Percentiles rank a stretch among this genome's conserved stretches.
Conservation (phyloP, 2,329 filamentous ascomycete species). For the Epichloe sp. region DNA sequence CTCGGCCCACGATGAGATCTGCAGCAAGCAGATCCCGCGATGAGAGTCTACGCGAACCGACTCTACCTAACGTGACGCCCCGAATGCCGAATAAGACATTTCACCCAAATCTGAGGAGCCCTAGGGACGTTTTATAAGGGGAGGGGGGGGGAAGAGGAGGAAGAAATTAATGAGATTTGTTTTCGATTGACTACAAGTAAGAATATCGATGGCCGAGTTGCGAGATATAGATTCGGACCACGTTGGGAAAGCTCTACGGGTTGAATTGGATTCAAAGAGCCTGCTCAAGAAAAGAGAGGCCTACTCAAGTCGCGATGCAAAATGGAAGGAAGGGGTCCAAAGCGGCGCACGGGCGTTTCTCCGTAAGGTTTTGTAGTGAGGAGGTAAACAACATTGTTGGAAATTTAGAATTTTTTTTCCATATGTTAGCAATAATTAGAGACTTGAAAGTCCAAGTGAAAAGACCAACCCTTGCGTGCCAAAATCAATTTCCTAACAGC, state of each 20-base stretch:
- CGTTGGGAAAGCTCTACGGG: neutral
- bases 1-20: slow-evolving; percentile 29
- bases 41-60: slow-evolving; percentile 19
- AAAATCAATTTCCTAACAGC: neutral
- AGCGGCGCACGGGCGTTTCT: neutral
- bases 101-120: slow-evolving; percentile 19
- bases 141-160: slow-evolving; percentile 1
- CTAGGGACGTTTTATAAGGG: slow-evolving; percentile 22
- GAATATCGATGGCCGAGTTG: neutral
- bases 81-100: slow-evolving; percentile 24
- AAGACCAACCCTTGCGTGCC: slow-evolving; percentile 15
- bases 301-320: neutral
- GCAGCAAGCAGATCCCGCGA: slow-evolving; percentile 21
- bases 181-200: neutral
- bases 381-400: neutral
- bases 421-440: slow-evolving; percentile 4
- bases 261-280: neutral
- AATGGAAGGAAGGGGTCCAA: neutral
- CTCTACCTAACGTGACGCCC: slow-evolving; percentile 28
- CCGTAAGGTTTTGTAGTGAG: neutral
- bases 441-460: slow-evolving; percentile 8
- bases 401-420: neutral
- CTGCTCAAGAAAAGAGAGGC: neutral
- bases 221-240: neutral
- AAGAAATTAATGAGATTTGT: neutral